Conservation (phyloP, 2,329 filamentous ascomycete genomes). For the Aspergillus candidus region DNA sequence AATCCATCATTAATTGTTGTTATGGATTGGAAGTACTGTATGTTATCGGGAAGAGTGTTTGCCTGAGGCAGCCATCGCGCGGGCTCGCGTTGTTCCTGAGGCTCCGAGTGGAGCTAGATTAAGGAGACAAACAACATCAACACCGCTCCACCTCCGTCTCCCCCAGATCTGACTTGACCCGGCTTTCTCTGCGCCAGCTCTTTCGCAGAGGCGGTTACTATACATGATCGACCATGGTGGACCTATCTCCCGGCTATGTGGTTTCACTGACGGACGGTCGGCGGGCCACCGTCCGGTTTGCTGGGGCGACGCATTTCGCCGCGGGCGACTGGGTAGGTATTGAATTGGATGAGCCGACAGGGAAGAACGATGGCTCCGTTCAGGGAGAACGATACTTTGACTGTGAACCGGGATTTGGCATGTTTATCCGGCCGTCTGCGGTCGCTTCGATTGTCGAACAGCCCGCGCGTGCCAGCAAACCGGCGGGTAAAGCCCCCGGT, state of each 20-base stretch:
- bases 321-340: constrained; percentile 83
- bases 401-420: constrained; percentile 63
- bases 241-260: constrained; percentile 56
- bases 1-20: too few relatives aligned
- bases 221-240: constrained; percentile 25
- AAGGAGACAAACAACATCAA: constrained; percentile 13
- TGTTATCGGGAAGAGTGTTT: background rate
- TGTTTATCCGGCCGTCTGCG: constrained; percentile 76
- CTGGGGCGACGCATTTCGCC: constrained; percentile 74
- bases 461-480: constrained; percentile 33
- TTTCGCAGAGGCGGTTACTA: constrained; percentile 8
- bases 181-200: constrained; percentile 3
- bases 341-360: constrained; percentile 71
- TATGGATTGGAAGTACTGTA: background rate
- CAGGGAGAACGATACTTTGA: constrained; percentile 84
- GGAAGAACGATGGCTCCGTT: constrained; percentile 92
- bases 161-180: constrained; percentile 2
- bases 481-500: constrained; percentile 25
- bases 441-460: constrained; percentile 50
- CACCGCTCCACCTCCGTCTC: constrained; percentile 6
- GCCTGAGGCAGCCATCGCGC: constrained; percentile 12
- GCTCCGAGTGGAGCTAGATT: constrained; percentile 7
- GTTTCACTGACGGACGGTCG: constrained; percentile 75
- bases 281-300: constrained; percentile 70
- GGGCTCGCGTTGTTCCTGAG: constrained; percentile 12